These are phyloP conservation scores for Hypsizygus ulmarius DNA, from an alignment of 1,284 basidiomycete species.

Conservation along the genomic window DNA sequence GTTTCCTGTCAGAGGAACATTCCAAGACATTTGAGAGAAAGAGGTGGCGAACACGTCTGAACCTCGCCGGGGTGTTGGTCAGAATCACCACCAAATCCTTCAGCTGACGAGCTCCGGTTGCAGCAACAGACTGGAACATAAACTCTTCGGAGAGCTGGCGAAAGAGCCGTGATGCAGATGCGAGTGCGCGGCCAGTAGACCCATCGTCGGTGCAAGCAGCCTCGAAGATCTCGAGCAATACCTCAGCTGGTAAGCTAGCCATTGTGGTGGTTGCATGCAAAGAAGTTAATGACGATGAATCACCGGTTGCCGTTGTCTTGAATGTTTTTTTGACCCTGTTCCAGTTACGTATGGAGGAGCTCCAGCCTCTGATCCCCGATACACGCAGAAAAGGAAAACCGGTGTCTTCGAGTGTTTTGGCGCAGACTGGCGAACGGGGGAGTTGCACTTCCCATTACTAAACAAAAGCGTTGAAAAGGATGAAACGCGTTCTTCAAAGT, in stretches of 20 bases:
- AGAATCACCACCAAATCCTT: constrained; percentile 21
- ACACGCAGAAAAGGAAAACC: background rate
- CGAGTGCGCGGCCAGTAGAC: constrained; percentile 28
- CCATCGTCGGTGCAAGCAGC: constrained; percentile 32
- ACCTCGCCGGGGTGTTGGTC: constrained; percentile 13
- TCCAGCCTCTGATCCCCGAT: background rate
- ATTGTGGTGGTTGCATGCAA: constrained; percentile 7
- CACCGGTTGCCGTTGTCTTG: too few species aligned
- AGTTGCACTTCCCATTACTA: too few species aligned
- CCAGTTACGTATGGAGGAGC: too few species aligned
- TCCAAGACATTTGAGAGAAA: constrained; percentile 22
- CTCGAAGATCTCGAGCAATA: constrained; percentile 27
- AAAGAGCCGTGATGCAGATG: constrained; percentile 28
- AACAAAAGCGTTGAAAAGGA: too few species aligned
- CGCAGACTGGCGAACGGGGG: too few species aligned
- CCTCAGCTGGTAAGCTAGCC: constrained; percentile 24
- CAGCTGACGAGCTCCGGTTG: constrained; percentile 23
- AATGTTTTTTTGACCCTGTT: too few species aligned
- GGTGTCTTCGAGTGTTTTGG: too few species aligned
- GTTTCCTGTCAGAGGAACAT: background rate
- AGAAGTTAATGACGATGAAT: background rate
- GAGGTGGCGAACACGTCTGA: constrained; percentile 24
- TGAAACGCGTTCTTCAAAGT: too few species aligned
- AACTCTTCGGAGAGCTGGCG: constrained; percentile 22
- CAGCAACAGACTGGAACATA: constrained; percentile 27